Conservation (phyloP, 2,329 filamentous ascomycete species). For the Clonostachys sp. region DNA sequence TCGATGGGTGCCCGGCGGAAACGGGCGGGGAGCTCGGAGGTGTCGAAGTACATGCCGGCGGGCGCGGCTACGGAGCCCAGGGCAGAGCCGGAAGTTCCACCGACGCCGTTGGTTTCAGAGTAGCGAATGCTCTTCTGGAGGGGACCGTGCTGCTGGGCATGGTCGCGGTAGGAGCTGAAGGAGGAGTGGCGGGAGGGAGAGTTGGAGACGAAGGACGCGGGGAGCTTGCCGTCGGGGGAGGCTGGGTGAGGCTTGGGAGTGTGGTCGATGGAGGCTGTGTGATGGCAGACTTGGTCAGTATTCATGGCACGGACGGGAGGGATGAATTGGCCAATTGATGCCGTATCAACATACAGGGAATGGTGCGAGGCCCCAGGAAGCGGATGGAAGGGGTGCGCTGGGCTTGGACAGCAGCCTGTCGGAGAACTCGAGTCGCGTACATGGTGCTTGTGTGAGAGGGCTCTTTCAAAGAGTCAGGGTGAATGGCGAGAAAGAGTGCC, state of each 20-base stretch:
- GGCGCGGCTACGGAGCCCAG: constrained; percentile 70
- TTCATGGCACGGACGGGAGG: background rate
- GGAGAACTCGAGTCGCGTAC: constrained; percentile 51
- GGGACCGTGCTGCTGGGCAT: constrained; percentile 74
- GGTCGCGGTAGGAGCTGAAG: constrained; percentile 74
- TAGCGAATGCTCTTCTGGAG: constrained; percentile 53
- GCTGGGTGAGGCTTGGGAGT: constrained; percentile 69
- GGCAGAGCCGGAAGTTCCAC: constrained; percentile 60
- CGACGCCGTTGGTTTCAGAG: constrained; percentile 34
- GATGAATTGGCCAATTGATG: background rate
- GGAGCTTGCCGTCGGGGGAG: constrained; percentile 61
- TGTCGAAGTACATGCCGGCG: constrained; percentile 79
- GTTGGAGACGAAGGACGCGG: constrained; percentile 37
- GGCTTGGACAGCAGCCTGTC: constrained; percentile 53
- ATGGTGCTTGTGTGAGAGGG: constrained; percentile 25
- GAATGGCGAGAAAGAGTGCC: background rate
- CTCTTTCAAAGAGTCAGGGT: background rate
- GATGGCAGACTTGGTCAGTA: constrained; percentile 10
- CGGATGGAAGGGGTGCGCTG: constrained; percentile 58
- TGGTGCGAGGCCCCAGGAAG: constrained; percentile 56
- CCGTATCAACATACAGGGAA: constrained; percentile 43
- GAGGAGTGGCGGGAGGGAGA: constrained; percentile 44
- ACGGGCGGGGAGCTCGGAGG: constrained; percentile 77
- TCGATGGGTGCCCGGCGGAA: constrained; percentile 75
- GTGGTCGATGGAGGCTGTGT: constrained; percentile 67